Evolutionary conservation across 2,329 filamentous ascomycete species (phyloP).

Genomic region (Paecilomyces niveus): DNA sequence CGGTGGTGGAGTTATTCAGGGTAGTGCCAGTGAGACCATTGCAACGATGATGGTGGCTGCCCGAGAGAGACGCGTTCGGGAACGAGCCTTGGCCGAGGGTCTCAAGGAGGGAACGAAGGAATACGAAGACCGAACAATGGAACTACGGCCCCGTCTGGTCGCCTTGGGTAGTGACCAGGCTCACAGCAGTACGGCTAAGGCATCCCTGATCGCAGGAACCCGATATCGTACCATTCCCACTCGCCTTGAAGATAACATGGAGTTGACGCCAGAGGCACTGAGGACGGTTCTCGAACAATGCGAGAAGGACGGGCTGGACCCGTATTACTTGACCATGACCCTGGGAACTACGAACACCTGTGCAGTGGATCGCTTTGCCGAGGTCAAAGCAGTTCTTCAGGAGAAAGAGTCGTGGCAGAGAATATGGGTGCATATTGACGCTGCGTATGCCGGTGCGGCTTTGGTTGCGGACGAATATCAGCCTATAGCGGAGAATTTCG

Average conservation of each 20-base stretch:
- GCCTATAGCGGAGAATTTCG: constrained; percentile 54
- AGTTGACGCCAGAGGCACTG: constrained; percentile 61
- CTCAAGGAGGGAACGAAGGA: constrained; percentile 43
- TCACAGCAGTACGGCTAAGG: constrained; percentile 82
- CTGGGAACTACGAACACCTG: constrained; percentile 85
- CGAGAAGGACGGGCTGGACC: constrained; percentile 63
- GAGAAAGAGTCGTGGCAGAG: constrained; percentile 43
- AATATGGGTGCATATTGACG: constrained; percentile 91
- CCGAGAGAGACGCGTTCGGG: constrained; percentile 66
- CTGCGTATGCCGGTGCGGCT: constrained; percentile 82
- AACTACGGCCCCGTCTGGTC: constrained; percentile 64
- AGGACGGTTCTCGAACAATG: constrained; percentile 57
- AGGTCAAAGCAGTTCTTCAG: constrained; percentile 52
- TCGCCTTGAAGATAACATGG: constrained; percentile 55
- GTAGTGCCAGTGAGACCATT: constrained; percentile 80
- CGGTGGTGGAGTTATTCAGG: constrained; percentile 91
- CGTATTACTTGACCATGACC: constrained; percentile 79
- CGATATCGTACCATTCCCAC: constrained; percentile 66
- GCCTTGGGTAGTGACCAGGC: constrained; percentile 72
- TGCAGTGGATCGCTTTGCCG: constrained; percentile 72
- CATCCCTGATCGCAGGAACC: constrained; percentile 78
- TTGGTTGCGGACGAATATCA: constrained; percentile 77
- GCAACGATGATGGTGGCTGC: constrained; percentile 83
- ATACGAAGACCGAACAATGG: constrained; percentile 62
- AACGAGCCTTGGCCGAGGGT: constrained; percentile 47